Conservation (phyloP, 495 filamentous ascomycete species). For the Sordaria brevicollis region DNA sequence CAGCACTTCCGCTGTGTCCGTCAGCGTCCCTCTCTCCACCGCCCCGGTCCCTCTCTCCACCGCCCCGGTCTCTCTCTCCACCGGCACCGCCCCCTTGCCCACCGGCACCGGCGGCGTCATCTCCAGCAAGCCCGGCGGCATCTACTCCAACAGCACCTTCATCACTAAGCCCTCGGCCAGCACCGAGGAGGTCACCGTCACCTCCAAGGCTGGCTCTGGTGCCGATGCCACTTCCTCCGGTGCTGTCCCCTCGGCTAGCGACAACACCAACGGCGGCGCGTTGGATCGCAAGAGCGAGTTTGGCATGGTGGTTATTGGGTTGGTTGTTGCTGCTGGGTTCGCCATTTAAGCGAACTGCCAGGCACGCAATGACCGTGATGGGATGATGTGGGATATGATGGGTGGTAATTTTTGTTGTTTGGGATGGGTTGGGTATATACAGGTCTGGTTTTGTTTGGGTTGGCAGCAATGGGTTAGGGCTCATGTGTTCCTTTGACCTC, state of each 20-base stretch:
- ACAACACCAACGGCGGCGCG: neutral
- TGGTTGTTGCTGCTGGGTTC: constrained; percentile 23
- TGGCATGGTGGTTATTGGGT: constrained; percentile 12
- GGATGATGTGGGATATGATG: neutral
- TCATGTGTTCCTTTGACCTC: neutral
- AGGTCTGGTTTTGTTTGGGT: neutral
- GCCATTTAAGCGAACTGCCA: constrained; percentile 21
- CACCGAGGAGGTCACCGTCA: neutral
- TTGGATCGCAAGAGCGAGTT: constrained; percentile 3
- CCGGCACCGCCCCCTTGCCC: neutral
- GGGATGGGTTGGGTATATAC: neutral
- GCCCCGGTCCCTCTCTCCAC: neutral
- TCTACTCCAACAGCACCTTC: neutral
- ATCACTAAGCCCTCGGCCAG: neutral
- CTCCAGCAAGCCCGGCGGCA: neutral
- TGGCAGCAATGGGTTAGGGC: neutral
- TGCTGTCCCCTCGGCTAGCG: neutral
- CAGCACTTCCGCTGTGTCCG: constrained; percentile 18
- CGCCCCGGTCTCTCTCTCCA: neutral
- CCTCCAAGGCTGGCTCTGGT: neutral
- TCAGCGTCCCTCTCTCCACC: constrained; percentile 25
- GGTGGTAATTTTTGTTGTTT: neutral
- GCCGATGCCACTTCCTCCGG: neutral
- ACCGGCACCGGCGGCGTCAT: neutral
- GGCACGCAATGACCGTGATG: neutral